Base-by-base conservation (phyloP, 768 basidiomycete species). In the Phaffia tasmanica region DNA sequence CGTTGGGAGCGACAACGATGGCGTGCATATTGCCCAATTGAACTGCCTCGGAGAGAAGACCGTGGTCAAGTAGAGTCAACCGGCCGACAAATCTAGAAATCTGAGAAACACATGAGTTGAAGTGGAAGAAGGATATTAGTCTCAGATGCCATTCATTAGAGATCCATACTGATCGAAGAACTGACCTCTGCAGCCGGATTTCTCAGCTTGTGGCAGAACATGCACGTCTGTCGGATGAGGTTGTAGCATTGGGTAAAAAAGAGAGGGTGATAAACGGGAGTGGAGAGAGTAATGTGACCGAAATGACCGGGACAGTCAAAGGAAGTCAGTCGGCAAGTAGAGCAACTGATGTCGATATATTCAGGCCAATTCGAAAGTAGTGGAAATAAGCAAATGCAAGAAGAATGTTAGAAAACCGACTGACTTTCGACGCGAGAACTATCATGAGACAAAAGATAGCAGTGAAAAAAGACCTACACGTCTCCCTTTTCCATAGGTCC, bases 281-380 rank as follows among this genome's bases (percentile, higher is more conserved):
- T 83, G 23, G 94, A 92, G 7, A 99, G 83, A 69, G 97, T 91
- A 69, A 99, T 94, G 77, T 98, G 95, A 25, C 95, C 95, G 78
- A 87, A 99, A 77, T 99, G 95, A 21, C 95, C 95, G 1, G 95
- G 93, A 76, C 95, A 99, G 68, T 86, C 86, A 79, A 86, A 98
- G 74, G 91, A 94, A 57, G 85, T 88, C 72, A 95, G 83, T 66
- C 83, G 86, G 75, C 95, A 99, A 77, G 95, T 95, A 70, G 87
- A 80, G 76, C 95, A 99, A 68, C 94, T 99, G 11, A 42, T 42
- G 74, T 27, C 57, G 30, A 50, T 67, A 53, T 8, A 4, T 47
- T 50, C 50, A 30, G 27, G 25, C 25, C 32, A 42, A 50, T 46
- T 27, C 57, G 19, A 29, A 19, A 14, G 57, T 56, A 59, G 57